These are phyloP conservation scores for Iberis pinnata DNA, from an alignment of 345 rosid genomes.

Conservation along the genomic window DNA sequence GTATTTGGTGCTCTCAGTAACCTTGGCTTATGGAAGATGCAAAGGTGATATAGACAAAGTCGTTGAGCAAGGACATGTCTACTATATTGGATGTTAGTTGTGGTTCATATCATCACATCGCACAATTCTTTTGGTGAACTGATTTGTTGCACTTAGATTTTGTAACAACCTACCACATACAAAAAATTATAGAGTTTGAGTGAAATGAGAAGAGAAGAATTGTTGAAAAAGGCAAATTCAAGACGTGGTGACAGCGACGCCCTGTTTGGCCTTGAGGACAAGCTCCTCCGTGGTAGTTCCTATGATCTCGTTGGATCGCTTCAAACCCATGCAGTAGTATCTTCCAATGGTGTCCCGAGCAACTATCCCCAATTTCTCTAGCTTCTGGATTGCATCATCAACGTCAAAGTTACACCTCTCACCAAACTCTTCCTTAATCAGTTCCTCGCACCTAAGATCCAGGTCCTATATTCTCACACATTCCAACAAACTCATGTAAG, in stretches of 20 bases:
- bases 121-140: neutral
- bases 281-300: constrained; percentile 89
- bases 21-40: constrained; percentile 6
- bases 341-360: constrained; percentile 75
- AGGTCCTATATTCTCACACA: constrained; percentile 51
- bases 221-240: constrained; percentile 25
- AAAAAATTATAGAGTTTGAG: neutral
- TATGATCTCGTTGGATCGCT: constrained; percentile 78
- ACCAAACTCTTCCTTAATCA: constrained; percentile 70
- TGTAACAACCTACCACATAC: constrained; percentile 12
- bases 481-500: constrained; percentile 10
- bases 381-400: constrained; percentile 84
- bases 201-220: constrained; percentile 19
- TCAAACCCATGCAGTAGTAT: constrained; percentile 62
- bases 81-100: constrained; percentile 1
- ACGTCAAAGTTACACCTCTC: constrained; percentile 87
- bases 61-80: constrained; percentile 5
- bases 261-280: constrained; percentile 73
- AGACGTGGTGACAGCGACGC: constrained; percentile 23
- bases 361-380: constrained; percentile 78
- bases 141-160: constrained; percentile 6
- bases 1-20: constrained; percentile 1
- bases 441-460: constrained; percentile 75
- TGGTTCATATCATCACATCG: constrained; percentile 5
- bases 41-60: neutral